phyloP scores from a whole-genome alignment of 768 basidiomycete genomes.

The Cytidiella melzeri region DNA sequence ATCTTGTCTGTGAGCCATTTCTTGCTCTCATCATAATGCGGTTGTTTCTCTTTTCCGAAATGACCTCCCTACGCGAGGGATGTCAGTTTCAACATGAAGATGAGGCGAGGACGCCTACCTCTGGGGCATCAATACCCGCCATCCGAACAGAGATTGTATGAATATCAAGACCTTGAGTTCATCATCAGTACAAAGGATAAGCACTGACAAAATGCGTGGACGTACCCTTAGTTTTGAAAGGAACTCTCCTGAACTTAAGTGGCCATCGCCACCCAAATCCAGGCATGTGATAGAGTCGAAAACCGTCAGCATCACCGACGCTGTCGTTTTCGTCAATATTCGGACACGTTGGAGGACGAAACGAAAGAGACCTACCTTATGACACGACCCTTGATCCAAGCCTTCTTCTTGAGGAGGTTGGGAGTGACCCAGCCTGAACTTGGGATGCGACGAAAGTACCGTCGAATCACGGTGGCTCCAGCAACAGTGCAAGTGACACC shows the following conservation, averaged over 20 bases:
- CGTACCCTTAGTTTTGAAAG: conserved; percentile 51
- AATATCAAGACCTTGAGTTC: conserved; percentile 58
- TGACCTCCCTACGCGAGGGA: conserved; percentile 56
- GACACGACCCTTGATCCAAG: conserved; percentile 76
- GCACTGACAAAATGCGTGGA: background rate
- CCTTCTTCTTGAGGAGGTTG: conserved; percentile 44
- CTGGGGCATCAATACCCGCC: conserved; percentile 90
- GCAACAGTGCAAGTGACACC: conserved; percentile 30
- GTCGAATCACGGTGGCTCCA: conserved; percentile 29
- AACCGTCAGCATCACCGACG: conserved; percentile 86
- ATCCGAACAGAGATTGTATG: conserved; percentile 85
- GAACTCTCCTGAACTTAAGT: conserved; percentile 60
- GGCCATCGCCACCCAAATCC: conserved; percentile 70
- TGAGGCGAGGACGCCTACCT: conserved; percentile 42
- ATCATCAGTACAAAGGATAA: background rate
- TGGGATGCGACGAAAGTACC: conserved; percentile 47
- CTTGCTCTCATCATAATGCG: conserved; percentile 66
- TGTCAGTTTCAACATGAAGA: background rate
- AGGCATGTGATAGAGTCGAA: conserved; percentile 83
- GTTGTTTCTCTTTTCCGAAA: conserved; percentile 78
- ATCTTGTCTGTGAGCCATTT: conserved; percentile 61
- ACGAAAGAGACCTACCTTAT: conserved; percentile 50
- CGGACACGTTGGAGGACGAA: background rate
- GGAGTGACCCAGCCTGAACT: conserved; percentile 71
- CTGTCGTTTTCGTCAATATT: conserved; percentile 28